A percentile compares a stretch with the other conserved stretches of the same genome.
phyloP scores from a whole-genome alignment of 2,329 filamentous ascomycete genomes.

The Calonectria pauciramosa region DNA sequence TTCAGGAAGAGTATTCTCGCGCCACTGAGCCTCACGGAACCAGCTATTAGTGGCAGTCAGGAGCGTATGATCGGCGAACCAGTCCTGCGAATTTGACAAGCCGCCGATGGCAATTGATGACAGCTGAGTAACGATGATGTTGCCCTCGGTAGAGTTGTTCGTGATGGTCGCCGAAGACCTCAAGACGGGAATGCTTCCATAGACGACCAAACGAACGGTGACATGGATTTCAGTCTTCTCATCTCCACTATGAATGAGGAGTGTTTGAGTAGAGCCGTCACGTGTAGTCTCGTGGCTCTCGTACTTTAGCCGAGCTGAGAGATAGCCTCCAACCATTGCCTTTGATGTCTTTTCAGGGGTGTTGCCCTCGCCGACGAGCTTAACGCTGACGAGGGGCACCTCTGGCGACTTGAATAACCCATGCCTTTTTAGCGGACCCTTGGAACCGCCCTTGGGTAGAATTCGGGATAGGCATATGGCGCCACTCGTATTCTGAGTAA shows the following conservation, averaged over 20 bases:
- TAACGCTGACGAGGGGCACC: neutral
- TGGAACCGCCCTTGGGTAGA: neutral
- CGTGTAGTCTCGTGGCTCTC: neutral
- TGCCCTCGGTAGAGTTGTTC: neutral
- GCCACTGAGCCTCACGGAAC: conserved; percentile 53
- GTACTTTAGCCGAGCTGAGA: neutral
- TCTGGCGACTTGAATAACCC: neutral
- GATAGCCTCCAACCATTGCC: neutral
- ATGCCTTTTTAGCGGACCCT: neutral
- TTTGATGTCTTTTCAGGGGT: neutral
- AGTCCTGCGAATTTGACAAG: neutral
- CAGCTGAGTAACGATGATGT: neutral
- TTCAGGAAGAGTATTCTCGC: neutral
- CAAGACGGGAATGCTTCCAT: neutral
- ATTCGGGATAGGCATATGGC: neutral
- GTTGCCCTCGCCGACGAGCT: neutral
- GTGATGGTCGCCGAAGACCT: neutral
- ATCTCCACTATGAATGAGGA: neutral
- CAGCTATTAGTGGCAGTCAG: conserved; percentile 41
- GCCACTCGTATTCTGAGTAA: neutral
- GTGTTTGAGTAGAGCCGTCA: neutral
- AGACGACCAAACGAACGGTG: neutral
- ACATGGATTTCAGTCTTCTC: neutral
- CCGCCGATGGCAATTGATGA: neutral
- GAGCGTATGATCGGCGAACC: neutral